Base-by-base conservation (phyloP, 495 filamentous ascomycete genomes). In the Penicillium malachiteum region DNA sequence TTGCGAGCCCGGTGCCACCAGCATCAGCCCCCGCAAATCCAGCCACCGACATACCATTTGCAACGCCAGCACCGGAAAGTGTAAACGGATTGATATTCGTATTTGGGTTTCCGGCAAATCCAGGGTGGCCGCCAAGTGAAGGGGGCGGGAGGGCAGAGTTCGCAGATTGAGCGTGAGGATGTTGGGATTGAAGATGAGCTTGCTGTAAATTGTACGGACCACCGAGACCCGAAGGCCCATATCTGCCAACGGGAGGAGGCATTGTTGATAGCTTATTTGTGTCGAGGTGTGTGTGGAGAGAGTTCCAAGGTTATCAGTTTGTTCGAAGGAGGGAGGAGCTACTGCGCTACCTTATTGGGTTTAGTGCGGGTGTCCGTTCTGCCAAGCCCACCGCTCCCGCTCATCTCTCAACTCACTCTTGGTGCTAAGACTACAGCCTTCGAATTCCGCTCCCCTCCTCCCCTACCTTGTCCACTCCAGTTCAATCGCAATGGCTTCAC, bases 1-100 rank as follows among this genome's bases (percentile, higher is more conserved):
- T 92, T n/a, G 83, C 92, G 38, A 97, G 81, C 1, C 91, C 91
- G 3, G 90, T 88, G 21, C 90, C 89, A 43, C 85, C 87, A 50
- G 79, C 84, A 57, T 86, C 81, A 65, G 62, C 74, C 40, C 75
- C 77, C 6, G 77, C 81, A 54, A 90, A 84, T 7, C 80, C 85
- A 38, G 83, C 71, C 3, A 81, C 72, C 0, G 73, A 70, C 56
- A 84, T 74, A 31, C 79, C 78, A 55, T 87, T 82, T 47, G 83
- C 55, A 14, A 75, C 64, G 4, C 68, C 79, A 45, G 75, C 78
- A 44, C 79, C 80, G 5, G 78, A 78, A 6, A 83, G 65, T 26
- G 80, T 77, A 64, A 91, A 92, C 0, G 86, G 86, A 57, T 86
- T 89, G 58, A 82, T 81, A 67, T 81, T 87, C 46, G 80, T 81